Evolutionary conservation across 2,329 filamentous ascomycete species (phyloP).

Genomic region (Fusarium longipes): DNA sequence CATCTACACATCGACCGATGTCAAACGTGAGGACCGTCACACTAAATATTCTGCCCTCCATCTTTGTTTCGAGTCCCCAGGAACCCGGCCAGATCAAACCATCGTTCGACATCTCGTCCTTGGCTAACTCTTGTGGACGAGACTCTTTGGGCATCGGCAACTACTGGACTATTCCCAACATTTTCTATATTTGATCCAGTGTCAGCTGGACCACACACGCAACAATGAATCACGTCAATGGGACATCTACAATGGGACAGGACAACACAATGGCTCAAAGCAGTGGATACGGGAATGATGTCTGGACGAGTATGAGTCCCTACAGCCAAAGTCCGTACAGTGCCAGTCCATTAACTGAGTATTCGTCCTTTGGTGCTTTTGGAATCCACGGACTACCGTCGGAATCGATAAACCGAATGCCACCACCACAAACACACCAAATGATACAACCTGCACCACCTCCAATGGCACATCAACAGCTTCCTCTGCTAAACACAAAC

Average conservation of each 20-base stretch:
- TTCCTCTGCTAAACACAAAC: constrained; percentile 75
- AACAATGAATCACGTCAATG: constrained; percentile 52
- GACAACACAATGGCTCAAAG: constrained; percentile 49
- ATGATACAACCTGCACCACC: constrained; percentile 49
- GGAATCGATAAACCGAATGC: constrained; percentile 63
- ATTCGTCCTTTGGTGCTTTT: constrained; percentile 68
- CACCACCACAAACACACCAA: constrained; percentile 56
- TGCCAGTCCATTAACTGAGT: constrained; percentile 71
- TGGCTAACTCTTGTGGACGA: constrained; percentile 1
- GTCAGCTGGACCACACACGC: constrained; percentile 32
- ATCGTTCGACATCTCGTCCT: constrained; percentile 15
- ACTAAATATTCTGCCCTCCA: constrained; percentile 26
- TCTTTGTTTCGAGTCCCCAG: constrained; percentile 24
- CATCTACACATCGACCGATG: constrained; percentile 36
- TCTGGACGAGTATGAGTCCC: constrained; percentile 67
- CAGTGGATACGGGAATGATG: constrained; percentile 55
- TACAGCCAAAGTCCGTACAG: constrained; percentile 71
- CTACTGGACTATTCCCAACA: neutral
- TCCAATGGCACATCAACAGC: constrained; percentile 66
- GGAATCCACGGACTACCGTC: constrained; percentile 63
- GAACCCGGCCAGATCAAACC: constrained; percentile 20
- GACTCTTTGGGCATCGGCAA: constrained; percentile 4
- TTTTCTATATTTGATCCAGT: constrained; percentile 21
- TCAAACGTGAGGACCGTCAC: constrained; percentile 43
- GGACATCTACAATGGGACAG: constrained; percentile 48